Base-by-base conservation (phyloP, 2,329 filamentous ascomycete species). In the Hypoxylon rubiginosum region DNA sequence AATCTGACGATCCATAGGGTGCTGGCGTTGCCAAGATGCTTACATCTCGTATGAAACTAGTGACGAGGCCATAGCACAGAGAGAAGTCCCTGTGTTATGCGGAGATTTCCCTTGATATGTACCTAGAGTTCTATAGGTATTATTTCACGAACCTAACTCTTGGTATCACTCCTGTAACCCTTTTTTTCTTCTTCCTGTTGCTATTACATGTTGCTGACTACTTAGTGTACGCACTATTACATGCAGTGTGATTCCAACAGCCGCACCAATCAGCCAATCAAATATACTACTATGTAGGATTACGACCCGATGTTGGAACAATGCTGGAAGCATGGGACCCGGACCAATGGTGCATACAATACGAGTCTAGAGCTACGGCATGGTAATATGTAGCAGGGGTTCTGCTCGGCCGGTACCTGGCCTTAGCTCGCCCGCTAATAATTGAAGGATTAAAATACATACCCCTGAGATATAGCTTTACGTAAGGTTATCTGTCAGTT, bases 1-100 rank as follows among this genome's bases (percentile, higher is more conserved):
- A 57, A 56, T 60, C 56, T 32, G 39, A n/a, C 19, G 51, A 59
- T 64, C 61, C 10, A 56, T 49, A 56, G n/a, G 43, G 34, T 39
- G 5, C 21, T 54, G 17, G 26, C 51, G 19, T 46, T 56, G 46
- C 26, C 28, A 36, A 52, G 17, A 17, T 11, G 34, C 39, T 51
- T 17, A 28, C 7, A 53, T 24, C 19, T 5, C 45, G 34, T 34
- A 51, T 43, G 28, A 26, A 48, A 26, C n/a, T 36, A 17, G 15
- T 60, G 24, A 51, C 28, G 28, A 30, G 48, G 3, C 30, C 15
- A 34, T 30, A 4, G 11, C 9, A 54, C 26, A n/a, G 19, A 26
- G 4, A 34, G 30, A 49, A 15, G 11, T 13, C 34, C 34, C 34
- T 36, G n/a, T n/a, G n/a, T n/a, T n/a, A 36, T 3, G 34, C 26